Percentiles rank a stretch among this genome's conserved stretches.
phyloP scores from a whole-genome alignment of 2,329 filamentous ascomycete species.

The Penicillium aurantiogriseum region DNA sequence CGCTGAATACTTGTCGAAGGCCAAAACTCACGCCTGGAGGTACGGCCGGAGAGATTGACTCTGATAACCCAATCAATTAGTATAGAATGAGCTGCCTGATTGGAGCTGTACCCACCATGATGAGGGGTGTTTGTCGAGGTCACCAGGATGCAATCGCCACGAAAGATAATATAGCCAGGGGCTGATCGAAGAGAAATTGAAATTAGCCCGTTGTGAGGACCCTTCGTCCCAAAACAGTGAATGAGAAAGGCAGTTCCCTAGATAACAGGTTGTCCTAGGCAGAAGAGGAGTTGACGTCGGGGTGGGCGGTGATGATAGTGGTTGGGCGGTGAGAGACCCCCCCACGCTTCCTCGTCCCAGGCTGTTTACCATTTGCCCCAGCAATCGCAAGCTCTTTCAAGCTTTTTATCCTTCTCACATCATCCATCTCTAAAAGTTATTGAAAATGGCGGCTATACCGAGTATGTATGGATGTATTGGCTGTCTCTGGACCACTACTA shows the following conservation, averaged over 20 bases:
- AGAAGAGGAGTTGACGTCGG: constrained; percentile 20
- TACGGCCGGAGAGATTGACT: constrained; percentile 27
- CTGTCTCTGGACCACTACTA: constrained; percentile 12
- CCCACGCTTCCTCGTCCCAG: constrained; percentile 21
- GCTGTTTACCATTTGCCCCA: constrained; percentile 21
- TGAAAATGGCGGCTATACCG: constrained; percentile 55
- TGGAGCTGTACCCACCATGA: constrained; percentile 29
- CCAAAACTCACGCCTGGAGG: constrained; percentile 43
- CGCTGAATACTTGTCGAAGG: constrained; percentile 73
- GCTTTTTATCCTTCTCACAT: constrained; percentile 6
- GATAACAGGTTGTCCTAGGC: constrained; percentile 17
- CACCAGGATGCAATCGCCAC: not conserved
- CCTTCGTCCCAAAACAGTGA: constrained; percentile 1
- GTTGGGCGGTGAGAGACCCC: constrained; percentile 38
- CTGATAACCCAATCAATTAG: not conserved
- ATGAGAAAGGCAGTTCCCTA: not conserved
- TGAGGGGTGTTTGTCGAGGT: constrained; percentile 12
- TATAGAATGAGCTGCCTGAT: not conserved
- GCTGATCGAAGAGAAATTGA: not conserved
- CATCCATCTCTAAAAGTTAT: not conserved
- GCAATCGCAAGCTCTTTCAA: constrained; percentile 12
- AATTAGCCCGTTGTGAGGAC: not conserved
- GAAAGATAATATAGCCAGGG: not conserved
- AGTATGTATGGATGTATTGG: constrained; percentile 41
- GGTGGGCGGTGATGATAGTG: constrained; percentile 20